Evolutionary conservation across 1,284 basidiomycete species (phyloP).

Genomic region (Meira nashicola): DNA sequence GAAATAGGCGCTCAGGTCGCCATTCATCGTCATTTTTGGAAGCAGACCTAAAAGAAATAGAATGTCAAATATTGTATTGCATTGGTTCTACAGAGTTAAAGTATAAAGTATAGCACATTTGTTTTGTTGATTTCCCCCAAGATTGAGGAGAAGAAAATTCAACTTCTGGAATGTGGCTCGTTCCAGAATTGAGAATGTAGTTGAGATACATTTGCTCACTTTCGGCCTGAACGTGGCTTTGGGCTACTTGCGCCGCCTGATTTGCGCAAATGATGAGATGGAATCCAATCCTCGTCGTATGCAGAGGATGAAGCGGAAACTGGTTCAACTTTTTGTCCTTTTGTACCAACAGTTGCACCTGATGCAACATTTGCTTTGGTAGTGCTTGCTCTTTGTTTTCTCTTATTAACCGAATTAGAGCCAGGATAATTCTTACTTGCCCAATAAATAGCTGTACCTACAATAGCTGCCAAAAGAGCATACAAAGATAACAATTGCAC

Average conservation of each 20-base stretch:
- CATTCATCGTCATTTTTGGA: too few species aligned
- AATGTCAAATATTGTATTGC: too few species aligned
- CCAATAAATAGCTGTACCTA: constrained; percentile 27
- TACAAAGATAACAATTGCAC: constrained; percentile 46
- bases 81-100: too few species aligned
- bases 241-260: constrained; percentile 2
- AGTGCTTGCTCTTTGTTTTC: constrained; percentile 11
- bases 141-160: too few species aligned
- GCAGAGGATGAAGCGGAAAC: constrained; percentile 3
- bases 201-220: not conserved
- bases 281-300: constrained; percentile 32
- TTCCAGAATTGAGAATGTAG: too few species aligned
- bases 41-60: too few species aligned
- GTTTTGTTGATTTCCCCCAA: too few species aligned
- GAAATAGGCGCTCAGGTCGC: too few species aligned
- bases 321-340: not conserved
- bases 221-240: constrained; percentile 4
- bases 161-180: too few species aligned
- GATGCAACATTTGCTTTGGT: not conserved
- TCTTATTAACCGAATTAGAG: constrained; percentile 9
- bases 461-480: constrained; percentile 22
- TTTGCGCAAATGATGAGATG: constrained; percentile 15
- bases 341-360: not conserved
- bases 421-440: constrained; percentile 28
- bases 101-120: too few species aligned